Evolutionary conservation across 129 eudicot species (phyloP).

Genomic region (Apium graveolens): DNA sequence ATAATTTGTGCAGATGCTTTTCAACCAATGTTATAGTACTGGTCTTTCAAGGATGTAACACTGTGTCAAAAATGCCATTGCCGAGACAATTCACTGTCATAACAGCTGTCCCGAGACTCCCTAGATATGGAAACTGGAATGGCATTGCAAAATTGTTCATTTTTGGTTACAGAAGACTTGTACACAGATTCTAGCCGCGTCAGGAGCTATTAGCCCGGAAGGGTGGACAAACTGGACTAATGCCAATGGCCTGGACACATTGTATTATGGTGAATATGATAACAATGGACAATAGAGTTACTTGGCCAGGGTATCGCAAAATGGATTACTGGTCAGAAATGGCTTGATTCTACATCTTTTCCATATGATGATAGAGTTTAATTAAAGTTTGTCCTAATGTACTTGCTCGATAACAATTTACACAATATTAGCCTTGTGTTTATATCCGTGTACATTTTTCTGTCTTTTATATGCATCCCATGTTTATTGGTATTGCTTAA

Average conservation of each 20-base stretch:
- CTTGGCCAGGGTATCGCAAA: constrained; percentile 66
- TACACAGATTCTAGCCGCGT: constrained; percentile 24
- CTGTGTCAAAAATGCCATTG: constrained; percentile 60
- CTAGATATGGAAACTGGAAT: constrained; percentile 62
- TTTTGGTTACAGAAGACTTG: constrained; percentile 54
- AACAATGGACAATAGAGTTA: constrained; percentile 58
- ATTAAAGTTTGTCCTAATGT: background rate
- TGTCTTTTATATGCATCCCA: background rate
- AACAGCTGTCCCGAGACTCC: constrained; percentile 57
- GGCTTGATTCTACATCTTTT: constrained; percentile 84
- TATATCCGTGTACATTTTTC: background rate
- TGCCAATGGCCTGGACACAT: constrained; percentile 49
- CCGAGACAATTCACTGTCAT: constrained; percentile 75
- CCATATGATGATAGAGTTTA: constrained; percentile 77
- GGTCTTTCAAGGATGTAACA: constrained; percentile 67
- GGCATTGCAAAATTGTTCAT: constrained; percentile 68
- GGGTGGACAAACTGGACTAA: constrained; percentile 77
- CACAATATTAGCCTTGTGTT: background rate
- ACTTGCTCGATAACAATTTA: background rate
- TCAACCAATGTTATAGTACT: too few species aligned
- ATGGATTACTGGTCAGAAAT: constrained; percentile 77
- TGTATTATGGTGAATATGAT: constrained; percentile 77
- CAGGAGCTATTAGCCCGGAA: constrained; percentile 44
- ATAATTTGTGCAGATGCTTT: too few species aligned
- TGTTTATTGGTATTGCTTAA: too few species aligned